phyloP scores from a whole-genome alignment of 495 filamentous ascomycete genomes.

The Penicillium subrubescens region DNA sequence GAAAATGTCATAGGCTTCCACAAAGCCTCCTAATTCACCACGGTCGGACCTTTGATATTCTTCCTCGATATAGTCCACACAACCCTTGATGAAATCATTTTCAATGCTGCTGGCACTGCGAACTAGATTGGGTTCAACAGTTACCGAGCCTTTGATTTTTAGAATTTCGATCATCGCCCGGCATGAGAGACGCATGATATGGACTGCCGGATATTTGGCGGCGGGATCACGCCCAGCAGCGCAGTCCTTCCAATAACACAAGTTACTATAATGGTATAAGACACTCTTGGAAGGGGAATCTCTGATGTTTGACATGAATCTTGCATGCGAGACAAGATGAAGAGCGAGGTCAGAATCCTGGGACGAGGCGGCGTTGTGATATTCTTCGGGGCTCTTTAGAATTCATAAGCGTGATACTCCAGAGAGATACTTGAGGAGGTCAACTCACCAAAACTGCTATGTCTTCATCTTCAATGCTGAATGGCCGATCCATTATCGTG shows the following conservation, averaged over 20 bases:
- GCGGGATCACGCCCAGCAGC: background rate
- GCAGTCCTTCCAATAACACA: conserved; percentile 27
- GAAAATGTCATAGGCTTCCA: conserved; percentile 31
- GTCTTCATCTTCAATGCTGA: conserved; percentile 33
- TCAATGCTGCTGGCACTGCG: conserved; percentile 11
- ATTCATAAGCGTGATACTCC: background rate
- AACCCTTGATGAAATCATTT: conserved; percentile 17
- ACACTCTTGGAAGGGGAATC: conserved; percentile 4
- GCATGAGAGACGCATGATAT: conserved; percentile 18
- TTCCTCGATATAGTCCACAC: conserved; percentile 23
- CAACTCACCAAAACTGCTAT: conserved; percentile 25
- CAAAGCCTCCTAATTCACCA: conserved; percentile 23
- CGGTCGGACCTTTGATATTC: conserved; percentile 21
- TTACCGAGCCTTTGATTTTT: conserved; percentile 8
- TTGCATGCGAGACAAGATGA: conserved; percentile 24
- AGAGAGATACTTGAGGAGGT: background rate
- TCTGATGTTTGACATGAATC: conserved; percentile 26
- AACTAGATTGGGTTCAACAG: conserved; percentile 7
- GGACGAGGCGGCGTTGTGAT: background rate
- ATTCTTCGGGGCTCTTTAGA: conserved; percentile 15
- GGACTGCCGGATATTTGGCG: background rate
- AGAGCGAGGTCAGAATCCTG: background rate
- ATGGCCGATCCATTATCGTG: conserved; percentile 28
- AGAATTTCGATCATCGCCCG: conserved; percentile 25
- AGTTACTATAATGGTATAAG: conserved; percentile 26